Evolutionary conservation across 441 rosid genomes (phyloP), one percentile per base, ranked within the genome.

Genomic region (Brassica balearica): DNA sequence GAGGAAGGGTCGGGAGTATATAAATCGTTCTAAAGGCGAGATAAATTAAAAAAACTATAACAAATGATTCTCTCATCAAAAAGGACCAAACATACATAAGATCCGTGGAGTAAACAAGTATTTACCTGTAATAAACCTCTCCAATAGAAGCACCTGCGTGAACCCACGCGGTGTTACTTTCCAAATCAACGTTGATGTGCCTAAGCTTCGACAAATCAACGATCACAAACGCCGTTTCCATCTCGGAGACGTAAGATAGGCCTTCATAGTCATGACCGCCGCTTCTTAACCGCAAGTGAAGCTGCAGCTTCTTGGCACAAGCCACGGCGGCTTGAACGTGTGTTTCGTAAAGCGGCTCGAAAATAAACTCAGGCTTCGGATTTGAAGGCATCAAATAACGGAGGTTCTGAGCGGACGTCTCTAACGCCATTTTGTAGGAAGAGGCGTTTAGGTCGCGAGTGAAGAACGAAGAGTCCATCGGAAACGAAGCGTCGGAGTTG

Each of bases 141-240:
- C 91, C 88, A 12, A 70, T 65, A 1, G 86, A 84, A 11, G 89
- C 88, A 12, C 87, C 88, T 0, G 86, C 77, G 77, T 88, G 82
- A 66, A 86, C 84, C 91, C 89, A 88, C 19, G 88, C 88, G 11
- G 58, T 77, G 55, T 69, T 76, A 12, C 80, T 77, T 27, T 80
- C 78, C 19, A 86, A 4, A 29, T 85, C 82, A n/a, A 88, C 78
- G 22, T 55, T 58, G 4, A 86, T 58, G 0, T 65, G 69, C 25
- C 87, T 80, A 58, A 87, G 83, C 15, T 82, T 83, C 12, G 77
- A 72, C 71, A 86, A 66, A 77, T 87, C 89, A 7, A 86, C 61
- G 27, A 87, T 72, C 53, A 87, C 65, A 68, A 83, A 86, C 29
- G 81, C 84, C 7, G 77, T 8, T 15, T 77, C 82, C 61, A 68